These are phyloP conservation scores for Cadophora luteo-olivacea DNA, from an alignment of 2,329 filamentous ascomycete genomes.

Conservation along the genomic window DNA sequence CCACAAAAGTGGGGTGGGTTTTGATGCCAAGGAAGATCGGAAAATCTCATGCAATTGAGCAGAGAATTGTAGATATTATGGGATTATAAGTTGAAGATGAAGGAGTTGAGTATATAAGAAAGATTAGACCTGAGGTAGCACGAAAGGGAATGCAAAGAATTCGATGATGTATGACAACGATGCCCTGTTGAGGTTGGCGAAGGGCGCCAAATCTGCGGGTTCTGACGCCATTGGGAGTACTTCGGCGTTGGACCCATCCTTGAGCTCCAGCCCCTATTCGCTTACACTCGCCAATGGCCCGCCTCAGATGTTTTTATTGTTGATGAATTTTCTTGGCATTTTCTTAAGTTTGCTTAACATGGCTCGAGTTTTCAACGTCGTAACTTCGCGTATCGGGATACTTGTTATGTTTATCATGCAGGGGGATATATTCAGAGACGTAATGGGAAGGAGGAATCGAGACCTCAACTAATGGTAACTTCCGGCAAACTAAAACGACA, in stretches of 20 bases:
- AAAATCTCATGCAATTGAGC: background rate
- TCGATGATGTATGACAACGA: background rate
- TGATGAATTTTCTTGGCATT: background rate
- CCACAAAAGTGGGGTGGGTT: slow-evolving; percentile 6
- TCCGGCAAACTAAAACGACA: background rate
- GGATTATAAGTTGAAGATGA: background rate
- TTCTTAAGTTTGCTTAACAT: too few relatives aligned
- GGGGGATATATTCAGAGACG: background rate
- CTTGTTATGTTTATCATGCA: background rate
- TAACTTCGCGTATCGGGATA: background rate
- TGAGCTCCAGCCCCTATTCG: slow-evolving; percentile 4
- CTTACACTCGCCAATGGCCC: slow-evolving; percentile 7
- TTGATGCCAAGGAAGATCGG: slow-evolving; percentile 1
- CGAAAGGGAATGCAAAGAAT: background rate
- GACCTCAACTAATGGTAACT: background rate
- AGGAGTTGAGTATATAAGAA: background rate
- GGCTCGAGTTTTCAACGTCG: background rate
- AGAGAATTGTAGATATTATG: background rate
- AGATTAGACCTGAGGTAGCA: background rate
- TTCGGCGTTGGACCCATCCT: background rate
- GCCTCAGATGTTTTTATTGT: background rate
- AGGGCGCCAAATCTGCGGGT: slow-evolving; percentile 4
- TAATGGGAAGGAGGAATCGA: background rate
- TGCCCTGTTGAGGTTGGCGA: background rate
- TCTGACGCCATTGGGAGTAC: background rate